A percentile compares a stretch with the other conserved stretches of the same genome.
phyloP scores from a whole-genome alignment of 1,284 basidiomycete genomes.

The Apiotrichum domesticum region DNA sequence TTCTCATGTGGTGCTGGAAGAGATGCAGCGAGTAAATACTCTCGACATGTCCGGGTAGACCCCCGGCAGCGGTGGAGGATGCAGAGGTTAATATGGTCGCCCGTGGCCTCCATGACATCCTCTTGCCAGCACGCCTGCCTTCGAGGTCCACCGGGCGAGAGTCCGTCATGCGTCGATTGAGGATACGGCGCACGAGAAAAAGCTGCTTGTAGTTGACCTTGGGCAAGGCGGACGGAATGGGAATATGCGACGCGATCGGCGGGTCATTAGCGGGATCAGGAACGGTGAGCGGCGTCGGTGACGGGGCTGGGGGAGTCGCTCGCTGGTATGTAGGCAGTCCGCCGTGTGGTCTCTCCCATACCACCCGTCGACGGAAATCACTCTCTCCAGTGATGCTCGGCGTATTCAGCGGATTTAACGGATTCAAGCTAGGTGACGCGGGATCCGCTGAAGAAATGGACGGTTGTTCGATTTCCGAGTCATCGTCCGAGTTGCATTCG shows the following conservation, averaged over 20 bases:
- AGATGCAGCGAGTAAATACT: slow-evolving; percentile 43
- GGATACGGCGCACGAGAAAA: slow-evolving; percentile 34
- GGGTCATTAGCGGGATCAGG: slow-evolving; percentile 6
- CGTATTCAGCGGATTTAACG: not conserved
- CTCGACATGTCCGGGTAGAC: slow-evolving; percentile 43
- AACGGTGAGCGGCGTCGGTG: not conserved
- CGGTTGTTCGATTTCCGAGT: not conserved
- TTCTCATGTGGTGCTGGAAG: slow-evolving; percentile 34
- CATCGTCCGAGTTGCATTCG: slow-evolving; percentile 15
- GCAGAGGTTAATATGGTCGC: slow-evolving; percentile 17
- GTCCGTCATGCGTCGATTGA: slow-evolving; percentile 28
- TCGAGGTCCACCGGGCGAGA: slow-evolving; percentile 13
- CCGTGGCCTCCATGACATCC: slow-evolving; percentile 9
- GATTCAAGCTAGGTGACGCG: not conserved
- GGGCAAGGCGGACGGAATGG: slow-evolving; percentile 30
- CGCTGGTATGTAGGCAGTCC: slow-evolving; percentile 18
- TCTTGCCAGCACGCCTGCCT: not conserved
- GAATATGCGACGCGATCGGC: slow-evolving; percentile 32
- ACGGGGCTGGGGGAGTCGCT: slow-evolving; percentile 1
- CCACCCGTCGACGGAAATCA: slow-evolving; percentile 2
- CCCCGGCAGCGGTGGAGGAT: slow-evolving; percentile 35
- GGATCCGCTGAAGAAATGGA: slow-evolving; percentile 1
- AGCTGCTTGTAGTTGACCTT: slow-evolving; percentile 45
- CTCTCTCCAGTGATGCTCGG: too few species aligned
- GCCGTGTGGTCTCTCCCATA: slow-evolving; percentile 13